Conservation (phyloP, 78 protist genomes). For the Bodo saltans region DNA sequence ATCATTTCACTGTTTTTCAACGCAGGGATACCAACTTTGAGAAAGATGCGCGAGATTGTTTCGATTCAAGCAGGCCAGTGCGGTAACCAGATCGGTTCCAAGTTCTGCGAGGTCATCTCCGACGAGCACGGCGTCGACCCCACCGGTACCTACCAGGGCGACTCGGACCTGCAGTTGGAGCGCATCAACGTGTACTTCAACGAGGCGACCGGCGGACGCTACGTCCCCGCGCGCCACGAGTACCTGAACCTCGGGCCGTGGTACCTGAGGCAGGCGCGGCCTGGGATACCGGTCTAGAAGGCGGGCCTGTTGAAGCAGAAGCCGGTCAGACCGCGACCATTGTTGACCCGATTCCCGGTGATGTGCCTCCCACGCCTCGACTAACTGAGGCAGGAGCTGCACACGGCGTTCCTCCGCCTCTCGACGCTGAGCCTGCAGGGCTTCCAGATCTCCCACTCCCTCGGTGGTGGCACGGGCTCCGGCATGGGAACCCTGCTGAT, state of each 20-base stretch:
- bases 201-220: constrained; percentile 36
- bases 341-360: constrained; percentile 45
- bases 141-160: constrained; percentile 49
- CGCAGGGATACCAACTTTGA: no score
- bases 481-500: constrained; percentile 73
- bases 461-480: constrained; percentile 88
- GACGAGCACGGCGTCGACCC: constrained; percentile 62
- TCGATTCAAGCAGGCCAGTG: constrained; percentile 70
- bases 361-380: constrained; percentile 78
- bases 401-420: constrained; percentile 57
- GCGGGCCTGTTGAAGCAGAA: background rate
- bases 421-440: constrained; percentile 85
- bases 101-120: constrained; percentile 69
- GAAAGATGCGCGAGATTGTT: constrained; percentile 51
- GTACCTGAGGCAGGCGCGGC: constrained; percentile 49
- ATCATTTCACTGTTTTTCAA: no score
- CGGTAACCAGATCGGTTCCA: constrained; percentile 81
- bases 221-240: no score
- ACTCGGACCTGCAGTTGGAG: constrained; percentile 44
- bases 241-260: no score
- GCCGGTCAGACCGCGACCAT: constrained; percentile 50
- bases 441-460: constrained; percentile 82
- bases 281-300: constrained; percentile 19
- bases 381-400: constrained; percentile 57
- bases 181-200: constrained; percentile 51